Percentiles rank a stretch among this genome's conserved stretches.
Conservation (phyloP, 495 filamentous ascomycete species). For the Aspergillus bridgeri region DNA sequence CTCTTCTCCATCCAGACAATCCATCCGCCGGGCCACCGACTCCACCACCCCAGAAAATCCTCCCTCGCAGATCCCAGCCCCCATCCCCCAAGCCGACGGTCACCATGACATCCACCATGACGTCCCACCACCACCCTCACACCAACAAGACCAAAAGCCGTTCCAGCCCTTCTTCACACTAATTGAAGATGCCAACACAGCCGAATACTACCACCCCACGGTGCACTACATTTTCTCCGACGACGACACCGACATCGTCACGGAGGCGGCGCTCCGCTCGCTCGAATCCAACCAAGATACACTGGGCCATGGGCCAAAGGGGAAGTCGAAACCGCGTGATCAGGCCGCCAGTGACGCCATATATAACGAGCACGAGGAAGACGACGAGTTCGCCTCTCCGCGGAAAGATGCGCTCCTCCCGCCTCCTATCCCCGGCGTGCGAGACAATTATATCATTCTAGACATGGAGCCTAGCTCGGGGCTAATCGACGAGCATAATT, state of each 20-base stretch:
- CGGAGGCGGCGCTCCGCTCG: slow-evolving; percentile 47
- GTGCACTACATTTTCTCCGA: slow-evolving; percentile 90
- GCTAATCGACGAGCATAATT: no score
- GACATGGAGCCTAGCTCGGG: slow-evolving; percentile 36
- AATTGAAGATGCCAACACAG: slow-evolving; percentile 44
- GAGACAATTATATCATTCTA: slow-evolving; percentile 42
- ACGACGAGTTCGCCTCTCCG: slow-evolving; percentile 8
- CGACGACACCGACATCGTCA: slow-evolving; percentile 64
- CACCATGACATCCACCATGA: slow-evolving; percentile 13
- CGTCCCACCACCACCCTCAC: slow-evolving; percentile 6
- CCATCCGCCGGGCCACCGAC: slow-evolving; percentile 15
- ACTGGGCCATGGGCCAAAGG: slow-evolving; percentile 14
- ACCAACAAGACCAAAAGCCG: slow-evolving; percentile 14
- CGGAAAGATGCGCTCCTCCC: slow-evolving; percentile 34
- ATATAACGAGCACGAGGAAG: no score
- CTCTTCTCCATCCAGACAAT: slow-evolving; percentile 31
- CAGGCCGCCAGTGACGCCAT: no score
- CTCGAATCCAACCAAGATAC: slow-evolving; percentile 34
- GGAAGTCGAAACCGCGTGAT: slow-evolving; percentile 12
- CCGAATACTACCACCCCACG: slow-evolving; percentile 65
- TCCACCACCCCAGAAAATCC: slow-evolving; percentile 3
- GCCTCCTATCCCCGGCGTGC: slow-evolving; percentile 37
- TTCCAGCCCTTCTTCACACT: slow-evolving; percentile 55
- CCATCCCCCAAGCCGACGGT: no score
- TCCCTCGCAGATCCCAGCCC: slow-evolving; percentile 6